phyloP scores from a whole-genome alignment of 148 eudicot genomes.

The Arbutus unedo region DNA sequence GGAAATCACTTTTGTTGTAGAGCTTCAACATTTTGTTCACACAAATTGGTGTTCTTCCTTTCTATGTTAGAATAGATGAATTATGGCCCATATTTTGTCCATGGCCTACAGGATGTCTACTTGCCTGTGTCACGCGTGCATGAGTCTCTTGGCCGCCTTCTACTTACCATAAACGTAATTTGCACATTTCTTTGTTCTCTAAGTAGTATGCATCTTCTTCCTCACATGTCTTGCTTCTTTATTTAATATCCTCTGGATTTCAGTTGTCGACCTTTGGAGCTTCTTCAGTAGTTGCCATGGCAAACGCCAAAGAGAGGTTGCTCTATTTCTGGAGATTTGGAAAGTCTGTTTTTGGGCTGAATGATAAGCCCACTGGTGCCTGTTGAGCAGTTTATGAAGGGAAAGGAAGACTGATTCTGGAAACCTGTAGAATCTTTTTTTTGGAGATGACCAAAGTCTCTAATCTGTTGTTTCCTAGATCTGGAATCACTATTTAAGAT shows the following conservation, averaged over 20 bases:
- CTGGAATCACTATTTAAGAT: not conserved
- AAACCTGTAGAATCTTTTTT: not conserved
- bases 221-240: not conserved
- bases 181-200: not conserved
- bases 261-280: not conserved
- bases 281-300: not conserved
- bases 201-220: not conserved
- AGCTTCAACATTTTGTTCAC: no score
- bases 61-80: not conserved
- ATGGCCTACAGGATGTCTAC: not conserved
- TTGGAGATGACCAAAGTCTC: not conserved
- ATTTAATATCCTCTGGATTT: not conserved
- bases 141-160: not conserved
- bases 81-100: not conserved
- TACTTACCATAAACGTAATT: not conserved
- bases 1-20: no score
- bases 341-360: not conserved
- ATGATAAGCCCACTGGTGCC: not conserved
- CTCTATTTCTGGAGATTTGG: not conserved
- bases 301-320: not conserved
- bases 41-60: no score
- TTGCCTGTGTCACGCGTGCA: not conserved
- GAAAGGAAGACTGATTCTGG: not conserved
- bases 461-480: not conserved
- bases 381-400: not conserved